Evolutionary conservation across 1,139 yeast species (phyloP).

Genomic region (Kodamaea fungicola): DNA sequence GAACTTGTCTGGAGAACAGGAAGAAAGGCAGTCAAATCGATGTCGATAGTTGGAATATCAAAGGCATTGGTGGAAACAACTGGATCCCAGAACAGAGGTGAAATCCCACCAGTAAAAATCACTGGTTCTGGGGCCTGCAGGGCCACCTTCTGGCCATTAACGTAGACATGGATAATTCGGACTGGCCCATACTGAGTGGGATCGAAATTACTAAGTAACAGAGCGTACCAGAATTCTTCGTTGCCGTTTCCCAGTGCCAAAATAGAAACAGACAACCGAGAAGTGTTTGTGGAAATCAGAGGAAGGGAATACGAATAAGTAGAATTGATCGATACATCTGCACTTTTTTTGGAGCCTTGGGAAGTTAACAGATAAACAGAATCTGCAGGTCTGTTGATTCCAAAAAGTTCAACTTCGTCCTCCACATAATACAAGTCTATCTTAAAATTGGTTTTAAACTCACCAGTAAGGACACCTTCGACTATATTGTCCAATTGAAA

Average conservation of each 20-base stretch:
- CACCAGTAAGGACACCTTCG: conserved; percentile 55
- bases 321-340: conserved; percentile 44
- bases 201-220: conserved; percentile 46
- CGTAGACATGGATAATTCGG: conserved; percentile 49
- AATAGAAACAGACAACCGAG: conserved; percentile 54
- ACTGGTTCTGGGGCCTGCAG: conserved; percentile 53
- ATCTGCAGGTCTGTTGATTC: conserved; percentile 28
- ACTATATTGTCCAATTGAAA: conserved; percentile 66
- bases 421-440: conserved; percentile 47
- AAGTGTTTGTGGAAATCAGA: conserved; percentile 44
- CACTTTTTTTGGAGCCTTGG: conserved; percentile 7
- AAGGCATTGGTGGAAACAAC: conserved; percentile 70
- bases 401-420: conserved; percentile 14
- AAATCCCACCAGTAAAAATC: conserved; percentile 72
- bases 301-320: conserved; percentile 38
- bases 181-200: conserved; percentile 58
- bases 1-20: conserved; percentile 40
- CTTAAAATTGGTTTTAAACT: conserved; percentile 50
- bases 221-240: conserved; percentile 83
- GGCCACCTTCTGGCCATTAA: conserved; percentile 48
- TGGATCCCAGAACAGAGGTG: conserved; percentile 77
- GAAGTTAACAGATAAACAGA: conserved; percentile 28
- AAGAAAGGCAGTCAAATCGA: conserved; percentile 65
- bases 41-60: conserved; percentile 60
- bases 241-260: conserved; percentile 72